These are phyloP conservation scores for Quercus berberidifolia DNA, from an alignment of 306 rosid species.

Conservation along the genomic window DNA sequence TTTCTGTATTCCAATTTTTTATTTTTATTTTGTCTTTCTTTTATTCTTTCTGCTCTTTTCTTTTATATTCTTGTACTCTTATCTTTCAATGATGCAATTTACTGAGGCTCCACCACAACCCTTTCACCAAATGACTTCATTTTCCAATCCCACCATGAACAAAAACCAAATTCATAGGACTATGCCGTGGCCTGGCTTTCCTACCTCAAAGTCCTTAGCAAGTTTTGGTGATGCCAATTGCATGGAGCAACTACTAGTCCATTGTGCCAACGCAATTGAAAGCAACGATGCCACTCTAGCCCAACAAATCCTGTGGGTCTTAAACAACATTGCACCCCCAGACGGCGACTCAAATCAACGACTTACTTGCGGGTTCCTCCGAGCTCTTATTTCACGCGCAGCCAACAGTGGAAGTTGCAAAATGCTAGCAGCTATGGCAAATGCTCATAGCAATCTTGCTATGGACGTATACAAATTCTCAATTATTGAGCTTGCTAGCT, in stretches of 20 bases:
- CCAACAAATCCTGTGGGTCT: slow-evolving; percentile 92
- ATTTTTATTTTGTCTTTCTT: background rate
- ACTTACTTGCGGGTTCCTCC: slow-evolving; percentile 71
- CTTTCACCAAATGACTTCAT: slow-evolving; percentile 44
- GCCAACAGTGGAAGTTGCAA: slow-evolving; percentile 57
- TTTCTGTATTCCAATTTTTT: slow-evolving; percentile 4
- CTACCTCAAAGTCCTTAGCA: slow-evolving; percentile 51
- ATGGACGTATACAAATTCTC: slow-evolving; percentile 62
- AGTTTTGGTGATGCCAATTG: slow-evolving; percentile 75
- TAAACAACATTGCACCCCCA: slow-evolving; percentile 80
- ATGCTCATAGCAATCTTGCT: slow-evolving; percentile 21
- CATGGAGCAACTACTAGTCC: slow-evolving; percentile 87
- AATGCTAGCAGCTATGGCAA: slow-evolving; percentile 43
- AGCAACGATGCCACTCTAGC: slow-evolving; percentile 77
- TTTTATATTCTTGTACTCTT: background rate
- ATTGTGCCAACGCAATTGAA: slow-evolving; percentile 88
- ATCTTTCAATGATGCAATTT: slow-evolving; percentile 65
- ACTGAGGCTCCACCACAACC: slow-evolving; percentile 33
- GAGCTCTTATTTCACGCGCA: slow-evolving; percentile 72
- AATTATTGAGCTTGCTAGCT: slow-evolving; percentile 74
- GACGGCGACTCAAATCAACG: slow-evolving; percentile 93
- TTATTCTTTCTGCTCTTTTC: background rate
- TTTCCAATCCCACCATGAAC: slow-evolving; percentile 55
- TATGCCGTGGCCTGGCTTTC: slow-evolving; percentile 75
- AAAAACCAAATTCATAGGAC: slow-evolving; percentile 46